phyloP scores from a whole-genome alignment of 2,329 filamentous ascomycete species.

The Penicillium frequentans region DNA sequence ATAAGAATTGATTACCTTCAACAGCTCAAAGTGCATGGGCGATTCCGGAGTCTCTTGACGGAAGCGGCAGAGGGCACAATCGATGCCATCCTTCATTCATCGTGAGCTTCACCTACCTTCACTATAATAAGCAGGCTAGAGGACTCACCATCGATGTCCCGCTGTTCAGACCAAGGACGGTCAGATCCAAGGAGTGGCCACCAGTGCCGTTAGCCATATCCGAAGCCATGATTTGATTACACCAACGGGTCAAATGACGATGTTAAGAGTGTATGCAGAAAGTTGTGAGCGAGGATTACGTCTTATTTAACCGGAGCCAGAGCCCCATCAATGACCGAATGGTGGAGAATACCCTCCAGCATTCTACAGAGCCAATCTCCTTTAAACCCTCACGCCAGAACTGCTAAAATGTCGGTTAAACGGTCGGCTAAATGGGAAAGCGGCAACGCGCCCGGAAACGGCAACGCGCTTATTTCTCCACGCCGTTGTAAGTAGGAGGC shows the following conservation, averaged over 20 bases:
- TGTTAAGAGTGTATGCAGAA: background rate
- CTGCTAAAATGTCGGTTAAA: background rate
- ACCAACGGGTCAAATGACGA: background rate
- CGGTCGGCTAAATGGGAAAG: background rate
- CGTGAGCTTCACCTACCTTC: background rate
- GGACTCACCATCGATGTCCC: constrained; percentile 51
- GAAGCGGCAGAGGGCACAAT: constrained; percentile 60
- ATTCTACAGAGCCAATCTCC: background rate
- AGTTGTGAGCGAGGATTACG: background rate
- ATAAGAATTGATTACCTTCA: constrained; percentile 30
- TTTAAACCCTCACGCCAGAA: background rate
- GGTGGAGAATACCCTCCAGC: background rate
- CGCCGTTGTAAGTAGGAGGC: no score
- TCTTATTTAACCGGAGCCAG: background rate
- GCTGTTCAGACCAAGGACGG: constrained; percentile 56
- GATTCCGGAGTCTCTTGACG: constrained; percentile 52
- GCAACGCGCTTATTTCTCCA: background rate
- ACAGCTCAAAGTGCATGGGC: constrained; percentile 57
- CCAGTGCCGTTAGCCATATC: constrained; percentile 9
- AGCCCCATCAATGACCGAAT: background rate
- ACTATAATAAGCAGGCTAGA: background rate
- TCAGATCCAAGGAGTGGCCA: constrained; percentile 47
- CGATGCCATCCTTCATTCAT: constrained; percentile 50
- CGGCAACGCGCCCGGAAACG: background rate
- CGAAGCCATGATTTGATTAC: constrained; percentile 12